A percentile compares a stretch with the other conserved stretches of the same genome.
Evolutionary conservation across 345 rosid genomes (phyloP).

Genomic region (Aegle marmelos): DNA sequence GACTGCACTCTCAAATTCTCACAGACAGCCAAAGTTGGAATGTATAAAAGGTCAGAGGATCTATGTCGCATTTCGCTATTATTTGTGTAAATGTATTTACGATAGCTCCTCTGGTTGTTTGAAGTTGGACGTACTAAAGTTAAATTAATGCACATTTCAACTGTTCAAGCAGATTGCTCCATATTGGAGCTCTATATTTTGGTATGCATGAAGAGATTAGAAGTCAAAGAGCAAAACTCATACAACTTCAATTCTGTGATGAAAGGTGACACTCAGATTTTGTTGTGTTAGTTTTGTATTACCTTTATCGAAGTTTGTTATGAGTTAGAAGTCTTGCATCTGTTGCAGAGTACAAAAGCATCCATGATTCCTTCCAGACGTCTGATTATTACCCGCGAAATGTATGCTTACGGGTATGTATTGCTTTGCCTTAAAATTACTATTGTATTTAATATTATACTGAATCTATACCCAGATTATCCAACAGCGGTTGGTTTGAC

Average conservation of each 20-base stretch:
- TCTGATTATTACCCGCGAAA: slow-evolving; percentile 64
- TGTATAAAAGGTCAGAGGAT: slow-evolving; percentile 55
- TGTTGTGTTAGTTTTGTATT: neutral
- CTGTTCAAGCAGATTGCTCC: slow-evolving; percentile 69
- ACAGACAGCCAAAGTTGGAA: slow-evolving; percentile 80
- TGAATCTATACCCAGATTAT: neutral
- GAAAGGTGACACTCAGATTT: slow-evolving; percentile 54
- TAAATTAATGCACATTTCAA: neutral
- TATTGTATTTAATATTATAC: neutral
- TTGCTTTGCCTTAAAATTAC: neutral
- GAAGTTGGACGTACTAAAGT: too few species aligned
- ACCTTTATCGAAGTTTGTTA: neutral
- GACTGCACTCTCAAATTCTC: slow-evolving; percentile 59
- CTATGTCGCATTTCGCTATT: neutral
- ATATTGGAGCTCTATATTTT: slow-evolving; percentile 81
- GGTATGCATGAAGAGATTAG: slow-evolving; percentile 84
- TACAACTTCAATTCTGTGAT: slow-evolving; percentile 81
- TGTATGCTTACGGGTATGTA: slow-evolving; percentile 74
- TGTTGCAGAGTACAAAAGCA: slow-evolving; percentile 74
- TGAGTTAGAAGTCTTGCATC: slow-evolving; percentile 3
- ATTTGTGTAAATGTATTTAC: neutral
- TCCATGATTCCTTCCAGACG: slow-evolving; percentile 74
- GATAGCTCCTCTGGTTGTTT: too few species aligned
- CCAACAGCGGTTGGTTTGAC: slow-evolving; percentile 7
- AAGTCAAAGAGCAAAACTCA: slow-evolving; percentile 78